Evolutionary conservation across 2,329 filamentous ascomycete species (phyloP).

Genomic region (Penicillium janthinellum): DNA sequence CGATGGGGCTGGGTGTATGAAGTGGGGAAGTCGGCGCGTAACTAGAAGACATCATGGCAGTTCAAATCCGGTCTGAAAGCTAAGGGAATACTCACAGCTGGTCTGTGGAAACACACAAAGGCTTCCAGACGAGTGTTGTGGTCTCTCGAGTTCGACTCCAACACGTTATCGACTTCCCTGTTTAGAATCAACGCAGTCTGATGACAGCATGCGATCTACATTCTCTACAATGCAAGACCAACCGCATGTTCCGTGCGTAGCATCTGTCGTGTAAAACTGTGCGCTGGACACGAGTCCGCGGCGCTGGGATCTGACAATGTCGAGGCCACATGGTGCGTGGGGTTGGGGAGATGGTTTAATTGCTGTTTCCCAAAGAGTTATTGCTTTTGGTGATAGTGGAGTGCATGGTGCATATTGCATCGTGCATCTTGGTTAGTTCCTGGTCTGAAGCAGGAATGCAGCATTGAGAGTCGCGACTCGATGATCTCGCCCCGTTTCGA

Average conservation of each 20-base stretch:
- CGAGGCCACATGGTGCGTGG: constrained; percentile 4
- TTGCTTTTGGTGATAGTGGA: constrained; percentile 1
- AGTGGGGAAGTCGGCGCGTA: background rate
- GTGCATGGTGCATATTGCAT: background rate
- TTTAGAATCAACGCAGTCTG: background rate
- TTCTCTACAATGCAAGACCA: background rate
- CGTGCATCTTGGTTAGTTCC: background rate
- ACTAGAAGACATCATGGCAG: background rate
- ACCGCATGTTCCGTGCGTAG: background rate
- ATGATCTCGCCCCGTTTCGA: background rate
- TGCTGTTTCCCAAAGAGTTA: background rate
- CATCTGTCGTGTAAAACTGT: background rate
- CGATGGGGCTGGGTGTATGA: background rate
- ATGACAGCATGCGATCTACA: constrained; percentile 1
- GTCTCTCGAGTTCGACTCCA: background rate
- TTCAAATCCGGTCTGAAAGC: background rate
- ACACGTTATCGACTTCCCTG: background rate
- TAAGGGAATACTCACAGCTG: background rate
- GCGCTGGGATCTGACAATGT: background rate
- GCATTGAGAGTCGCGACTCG: background rate
- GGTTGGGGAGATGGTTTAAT: background rate
- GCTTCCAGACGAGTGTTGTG: background rate
- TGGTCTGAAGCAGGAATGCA: background rate
- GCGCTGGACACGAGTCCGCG: constrained; percentile 4
- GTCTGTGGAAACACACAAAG: background rate